Conservation (phyloP, 2,329 filamentous ascomycete species). For the Aureobasidium vineae region DNA sequence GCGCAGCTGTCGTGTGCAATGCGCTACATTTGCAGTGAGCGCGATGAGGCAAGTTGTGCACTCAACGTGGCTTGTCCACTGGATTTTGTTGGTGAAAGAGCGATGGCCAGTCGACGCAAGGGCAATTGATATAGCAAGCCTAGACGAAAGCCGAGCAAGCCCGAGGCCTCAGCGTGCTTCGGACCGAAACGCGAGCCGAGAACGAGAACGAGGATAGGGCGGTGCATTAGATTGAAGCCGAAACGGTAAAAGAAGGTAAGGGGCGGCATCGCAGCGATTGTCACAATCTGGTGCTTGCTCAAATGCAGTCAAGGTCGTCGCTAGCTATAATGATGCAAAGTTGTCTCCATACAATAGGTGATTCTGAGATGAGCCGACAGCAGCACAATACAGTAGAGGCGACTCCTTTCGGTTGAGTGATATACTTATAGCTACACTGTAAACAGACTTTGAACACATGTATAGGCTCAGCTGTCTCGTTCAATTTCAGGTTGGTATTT, state of each 20-base stretch:
- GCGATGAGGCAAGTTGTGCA: not conserved
- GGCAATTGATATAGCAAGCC: not conserved
- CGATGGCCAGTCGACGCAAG: not conserved
- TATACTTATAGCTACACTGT: no score
- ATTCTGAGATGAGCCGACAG: no score
- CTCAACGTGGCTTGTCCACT: not conserved
- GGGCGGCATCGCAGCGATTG: not conserved
- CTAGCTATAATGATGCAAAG: no score
- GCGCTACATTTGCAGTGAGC: not conserved
- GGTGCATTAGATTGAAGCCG: not conserved
- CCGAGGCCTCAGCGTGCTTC: not conserved
- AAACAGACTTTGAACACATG: no score
- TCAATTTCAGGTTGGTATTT: not conserved
- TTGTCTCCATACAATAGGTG: no score
- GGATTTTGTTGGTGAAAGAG: not conserved
- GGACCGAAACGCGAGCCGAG: not conserved
- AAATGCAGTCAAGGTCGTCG: not conserved
- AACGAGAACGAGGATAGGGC: not conserved
- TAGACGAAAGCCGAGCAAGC: not conserved
- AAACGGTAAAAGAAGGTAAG: not conserved
- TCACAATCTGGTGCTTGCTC: not conserved
- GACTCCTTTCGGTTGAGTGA: no score
- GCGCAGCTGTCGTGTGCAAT: no score
- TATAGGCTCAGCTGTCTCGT: not conserved
- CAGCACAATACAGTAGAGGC: no score